Evolutionary conservation across 78 protist species (phyloP), one percentile per base, ranked within the genome.

Genomic region (Dictyostelium brefeldianum): DNA sequence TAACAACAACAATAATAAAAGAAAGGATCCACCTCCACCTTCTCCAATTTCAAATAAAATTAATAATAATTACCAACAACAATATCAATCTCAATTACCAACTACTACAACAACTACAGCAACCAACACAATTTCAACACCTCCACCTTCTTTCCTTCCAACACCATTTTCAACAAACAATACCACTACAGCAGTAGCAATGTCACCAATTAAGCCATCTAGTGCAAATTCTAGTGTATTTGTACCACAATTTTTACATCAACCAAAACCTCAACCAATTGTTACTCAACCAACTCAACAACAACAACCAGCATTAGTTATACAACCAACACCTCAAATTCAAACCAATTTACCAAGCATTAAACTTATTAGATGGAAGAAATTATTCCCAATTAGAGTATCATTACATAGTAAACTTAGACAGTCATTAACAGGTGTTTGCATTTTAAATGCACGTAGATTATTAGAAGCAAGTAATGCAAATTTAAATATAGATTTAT

Each of bases 11-110:
- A 22, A 27, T 11, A 12, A 31, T 0, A 83, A 83, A 78, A 70
- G 91, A 57, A 83, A 83, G 56, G 83, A 48, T 17, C 91, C 80
- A 43, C 91, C 91, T 6, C 57, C 80, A 48, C 91, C 80, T 46
- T 73, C 91, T 14, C 53, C 74, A 18, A 20, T 82, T 15, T 64
- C 57, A 22, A n/a, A 69, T 36, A 69, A 69, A 69, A 62, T 62
- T 4, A 62, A 36, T 36, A 69, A 36, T 36, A 69, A 36, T 18
- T 36, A 27, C 47, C 48, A 69, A 36, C 48, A 27, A 5, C 43
- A 69, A 36, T 69, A 69, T 36, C 51, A 69, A 36, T 15, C 43
- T 29, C 43, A 27, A 36, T 25, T 11, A 27, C 48, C 77, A 27
- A 69, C 17, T 41, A 18, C 14, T 7, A 74, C 51, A 2, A 3